Evolutionary conservation across 169 alveolate species (phyloP), one percentile per base, ranked within the genome.

Genomic region (Cryptosporidium andersoni): DNA sequence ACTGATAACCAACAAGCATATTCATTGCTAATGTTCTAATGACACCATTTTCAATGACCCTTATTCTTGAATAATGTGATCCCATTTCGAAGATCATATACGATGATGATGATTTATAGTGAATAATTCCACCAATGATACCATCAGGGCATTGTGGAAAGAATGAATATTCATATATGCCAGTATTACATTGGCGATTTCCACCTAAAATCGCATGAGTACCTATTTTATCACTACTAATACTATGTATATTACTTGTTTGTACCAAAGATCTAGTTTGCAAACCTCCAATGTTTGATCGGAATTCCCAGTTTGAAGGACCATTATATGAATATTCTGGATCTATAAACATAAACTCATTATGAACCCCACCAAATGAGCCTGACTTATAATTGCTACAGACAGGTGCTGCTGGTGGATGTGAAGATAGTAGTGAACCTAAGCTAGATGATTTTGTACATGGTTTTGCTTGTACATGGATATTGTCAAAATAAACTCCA

Each of bases 261-360:
- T 74, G 85, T 34, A 74, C 51, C n/a, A 74, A 39, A 53, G 85
- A 74, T 60, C 85, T 74, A 11, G 85, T 47, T 47, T 74, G 85
- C 25, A 74, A 45, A 11, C 85, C 85, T 45, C 85, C 85, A 34
- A 74, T 63, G 45, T 74, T 74, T 55, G 85, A 74, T n/a, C 85
- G 67, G 85, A 74, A 74, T 42, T 74, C 85, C 85, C 85, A 74
- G 67, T 74, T 74, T 2, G 85, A 74, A 37, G 85, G 85, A 16
- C 85, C 85, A 16, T 74, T 68, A 49, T 74, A 47, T 45, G 85
- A 74, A 3, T 55, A 49, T 39, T 74, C 85, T 2, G 85, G 85
- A 43, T 74, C 85, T 9, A 74, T 40, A 47, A 74, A 74, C 85
- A 74, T 74, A 37, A 74, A 74, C 37, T 74, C 85, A 49, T 74